Evolutionary conservation across 306 rosid genomes (phyloP), one percentile per base, ranked within the genome.

Genomic region (Citrullus mucosospermus): DNA sequence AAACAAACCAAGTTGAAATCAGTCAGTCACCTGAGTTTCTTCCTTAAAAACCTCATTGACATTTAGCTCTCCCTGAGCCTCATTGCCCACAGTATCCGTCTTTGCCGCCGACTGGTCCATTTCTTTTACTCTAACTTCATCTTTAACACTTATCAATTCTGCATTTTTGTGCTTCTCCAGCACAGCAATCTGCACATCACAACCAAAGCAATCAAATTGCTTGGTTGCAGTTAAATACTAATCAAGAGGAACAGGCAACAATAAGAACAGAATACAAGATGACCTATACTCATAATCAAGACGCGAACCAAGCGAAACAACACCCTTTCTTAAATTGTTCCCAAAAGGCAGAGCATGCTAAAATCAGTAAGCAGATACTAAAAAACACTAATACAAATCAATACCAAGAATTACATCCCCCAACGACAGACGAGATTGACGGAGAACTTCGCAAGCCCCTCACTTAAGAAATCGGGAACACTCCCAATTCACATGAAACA

Each of bases 141-240:
- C 65, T 82, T 86, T 91, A n/a, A 75, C 56, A 80, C 78, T 89
- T 58, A 81, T 84, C 22, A 73, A 80, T n/a, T 34, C 88, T 44
- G n/a, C 56, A 80, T 41, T 90, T 70, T 84, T 96, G 83, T 90
- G 93, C 50, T 91, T 97, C 82, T 95, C 96, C 17, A 96, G 85
- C 60, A 83, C 91, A 54, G 89, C 91, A 86, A 96, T 87, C 99
- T 96, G 85, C 86, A 88, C 25, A 65, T 32, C 50, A 51, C 30
- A 74, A 83, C 46, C 77, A 28, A 72, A 30, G 15, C 25, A 72
- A 7, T 10, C 58, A 71, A 71, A 71, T 72, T 6, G 18, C 48
- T 48, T 25, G 43, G 44, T 8, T 2, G 15, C 5, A 8, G 9
- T 72, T 28, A 48, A 72, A 72, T 16, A 14, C 2, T 8, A 14